Evolutionary conservation across 805 yeast genomes (phyloP), one percentile per base, ranked within the genome.

Genomic region (Wickerhamiella shivajii): DNA sequence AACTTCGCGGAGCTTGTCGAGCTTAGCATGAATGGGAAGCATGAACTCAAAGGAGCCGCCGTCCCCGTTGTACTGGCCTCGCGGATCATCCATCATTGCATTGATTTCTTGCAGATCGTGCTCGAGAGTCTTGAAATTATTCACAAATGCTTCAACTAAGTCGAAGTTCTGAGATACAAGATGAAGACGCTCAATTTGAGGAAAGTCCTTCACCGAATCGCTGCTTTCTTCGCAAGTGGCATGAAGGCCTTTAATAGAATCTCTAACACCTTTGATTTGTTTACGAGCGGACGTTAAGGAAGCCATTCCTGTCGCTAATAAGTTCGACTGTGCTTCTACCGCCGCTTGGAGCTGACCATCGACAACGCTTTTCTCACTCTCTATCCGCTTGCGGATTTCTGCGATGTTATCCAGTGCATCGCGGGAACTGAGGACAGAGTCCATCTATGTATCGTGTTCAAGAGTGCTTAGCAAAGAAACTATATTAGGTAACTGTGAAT

Each of bases 301-400:
- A 50, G 50, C 38, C 51, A 60, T 36, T 21, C 56, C 44, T 51
- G 42, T 58, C 42, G 69, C 55, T 2, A 78, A 66, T 6, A 67
- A 56, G 28, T 69, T 73, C 37, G 71, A 67, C 43, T 74, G 81
- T 24, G 64, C 64, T 47, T 69, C 71, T n/a, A 81, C 69, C 32
- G 76, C 77, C 25, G 77, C 57, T 45, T 69, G 71, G 42, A 87
- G 60, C 49, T 83, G 87, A 30, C 75, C 62, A 44, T 81, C 94
- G 9, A 83, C 60, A 3, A 77, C 66, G 0, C 76, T 64, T 51
- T 79, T 80, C 48, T 87, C 94, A 42, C 60, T 52, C 24, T 38
- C 44, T 15, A 60, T 45, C 30, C 52, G 51, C 34, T 48, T 51
- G 25, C 55, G 55, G 25, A 55, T 42, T 5, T 45, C 46, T 6